These are phyloP conservation scores for Psilocybe tampanensis DNA, from an alignment of 768 basidiomycete species.

Conservation along the genomic window DNA sequence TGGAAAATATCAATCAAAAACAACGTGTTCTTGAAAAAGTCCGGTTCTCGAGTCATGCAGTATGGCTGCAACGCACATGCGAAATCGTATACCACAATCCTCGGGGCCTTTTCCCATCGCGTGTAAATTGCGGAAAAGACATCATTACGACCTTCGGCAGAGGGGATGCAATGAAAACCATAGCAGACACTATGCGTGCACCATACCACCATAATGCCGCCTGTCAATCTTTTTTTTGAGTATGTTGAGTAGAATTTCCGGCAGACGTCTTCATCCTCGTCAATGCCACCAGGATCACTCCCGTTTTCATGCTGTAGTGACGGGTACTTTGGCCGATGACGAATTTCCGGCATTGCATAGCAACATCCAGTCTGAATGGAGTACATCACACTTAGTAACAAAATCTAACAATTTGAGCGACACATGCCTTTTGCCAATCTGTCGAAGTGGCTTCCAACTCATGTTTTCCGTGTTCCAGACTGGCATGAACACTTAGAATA, in stretches of 20 bases:
- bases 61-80: constrained; percentile 36
- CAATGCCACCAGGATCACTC: constrained; percentile 8
- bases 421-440: no score
- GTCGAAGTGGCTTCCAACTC: no score
- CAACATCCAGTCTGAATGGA: constrained; percentile 26
- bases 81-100: constrained; percentile 32
- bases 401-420: no score
- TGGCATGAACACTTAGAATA: no score
- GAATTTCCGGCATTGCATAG: constrained; percentile 32
- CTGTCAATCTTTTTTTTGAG: constrained; percentile 24
- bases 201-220: constrained; percentile 33
- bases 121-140: constrained; percentile 42
- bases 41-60: constrained; percentile 26
- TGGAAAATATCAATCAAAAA: constrained; percentile 39
- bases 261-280: constrained; percentile 19
- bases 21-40: constrained; percentile 33
- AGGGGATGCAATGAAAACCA: constrained; percentile 34
- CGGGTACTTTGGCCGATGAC: constrained; percentile 29
- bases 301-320: constrained; percentile 23
- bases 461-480: no score
- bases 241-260: constrained; percentile 31
- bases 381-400: no score
- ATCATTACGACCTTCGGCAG: constrained; percentile 36
- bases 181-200: constrained; percentile 35
- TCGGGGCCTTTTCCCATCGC: constrained; percentile 29